Evolutionary conservation across 805 yeast species (phyloP), one percentile per base, ranked within the genome.

Genomic region (Zygotorulaspora danielsina): DNA sequence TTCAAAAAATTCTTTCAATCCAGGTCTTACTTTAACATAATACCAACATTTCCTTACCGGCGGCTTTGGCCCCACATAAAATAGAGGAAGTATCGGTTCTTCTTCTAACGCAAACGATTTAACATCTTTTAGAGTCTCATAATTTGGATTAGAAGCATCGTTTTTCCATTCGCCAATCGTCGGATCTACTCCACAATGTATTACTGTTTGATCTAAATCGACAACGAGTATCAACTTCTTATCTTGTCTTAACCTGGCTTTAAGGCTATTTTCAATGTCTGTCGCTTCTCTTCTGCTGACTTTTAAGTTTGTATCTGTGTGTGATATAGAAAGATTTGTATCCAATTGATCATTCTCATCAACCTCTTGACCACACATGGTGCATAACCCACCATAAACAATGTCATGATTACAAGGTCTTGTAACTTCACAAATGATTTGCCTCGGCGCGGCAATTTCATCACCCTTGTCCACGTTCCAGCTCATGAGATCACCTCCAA

Each of bases 111-210:
- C 70, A 55, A 93, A 93, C 1, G 80, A 65, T 45, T 70, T 69
- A 3, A 93, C 97, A 56, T 89, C 95, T 59, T 81, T 79, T 20
- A 93, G 78, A 2, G 90, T 81, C 3, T 78, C 81, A 57, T 84
- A 84, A 55, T 93, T 88, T 5, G 97, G 95, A 51, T 86, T 85
- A 4, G 70, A 61, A 3, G 87, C 81, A 54, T 93, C 97, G 36
- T 73, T 72, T 72, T 84, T 88, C 98, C 98, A 93, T 55, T 86
- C 95, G 1, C 93, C 93, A 20, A 93, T 95, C 0, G 96, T 88
- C 0, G 97, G 97, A 59, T 93, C 98, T 12, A 90, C 97, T 4
- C 97, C 90, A 29, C 97, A 96, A 57, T 93, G 98, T 21, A 93
- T 90, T 4, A 93, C 94, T 0, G 98, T 93, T 61, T 93, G 98